Base-by-base conservation (phyloP, 805 yeast species). In the Candida ascalaphidarum region DNA sequence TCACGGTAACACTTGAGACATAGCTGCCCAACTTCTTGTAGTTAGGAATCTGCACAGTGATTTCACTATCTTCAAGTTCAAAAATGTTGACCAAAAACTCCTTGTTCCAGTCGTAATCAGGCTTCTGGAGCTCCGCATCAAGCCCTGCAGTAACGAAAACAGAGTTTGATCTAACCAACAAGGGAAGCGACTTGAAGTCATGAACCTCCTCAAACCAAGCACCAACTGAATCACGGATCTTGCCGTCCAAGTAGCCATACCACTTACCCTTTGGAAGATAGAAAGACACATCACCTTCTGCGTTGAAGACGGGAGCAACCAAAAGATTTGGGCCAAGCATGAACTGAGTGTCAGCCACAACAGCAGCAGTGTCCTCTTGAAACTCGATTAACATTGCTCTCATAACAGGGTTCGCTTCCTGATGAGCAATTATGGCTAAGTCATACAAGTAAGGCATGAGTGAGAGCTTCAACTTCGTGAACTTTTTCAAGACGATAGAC, bases 181-280 rank as follows among this genome's bases (percentile, higher is more conserved):
- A 37, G 3, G 61, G 61, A 22, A 56, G 30, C 5, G 59, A 46
- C 28, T 39, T 33, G 39, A 43, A 55, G 29, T 46, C 52, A 33
- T 56, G 61, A 8, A 23, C 30, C 34, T 56, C 62, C 4, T 28
- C 36, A 17, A 43, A 17, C 41, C 41, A 51, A 25, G 44, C 45
- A 3, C 56, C 56, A 15, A 42, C 32, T n/a, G 35, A 11, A 21
- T 27, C 27, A 28, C 61, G 42, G 14, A 47, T 32, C 28, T 48
- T 45, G n/a, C 59, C 57, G 25, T 55, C 61, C 14, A 56, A 37
- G 25, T 39, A 37, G 3, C 61, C 61, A 35, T 51, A 55, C 62
- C 62, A 56, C 25, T 44, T 36, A 25, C 58, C 60, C 19, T 36
- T 35, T 6, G 63, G 63, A 9, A 56, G 35, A 29, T 46, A 56